Base-by-base conservation (phyloP, 2,329 filamentous ascomycete genomes). In the Lomentospora prolificans region DNA sequence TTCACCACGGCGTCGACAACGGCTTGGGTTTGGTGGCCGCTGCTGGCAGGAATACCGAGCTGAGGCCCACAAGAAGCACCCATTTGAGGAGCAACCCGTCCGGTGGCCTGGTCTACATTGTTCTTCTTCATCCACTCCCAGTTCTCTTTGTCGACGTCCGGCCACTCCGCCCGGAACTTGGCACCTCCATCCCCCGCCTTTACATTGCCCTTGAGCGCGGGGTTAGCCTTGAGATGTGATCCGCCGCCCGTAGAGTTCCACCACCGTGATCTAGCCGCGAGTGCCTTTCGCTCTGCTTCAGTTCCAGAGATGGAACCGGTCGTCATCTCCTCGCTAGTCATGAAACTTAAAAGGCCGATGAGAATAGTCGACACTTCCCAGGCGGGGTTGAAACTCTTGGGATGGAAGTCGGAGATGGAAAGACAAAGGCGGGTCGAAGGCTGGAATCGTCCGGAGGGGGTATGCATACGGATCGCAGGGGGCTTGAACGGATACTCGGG, bases 271-370 rank as follows among this genome's bases (percentile, higher is more conserved):
- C 88, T 80, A 24, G 80, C 78, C 0, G 94, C 90, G 52, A 90
- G 82, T 64, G 86, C 80, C 68, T 83, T 86, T 59, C 92, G 82
- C 75, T 97, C 91, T 3, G 80, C 75, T 52, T 89, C 81, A 0
- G 82, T 86, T 17, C 85, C 89, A 4, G 86, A 85, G 28, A 99
- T 82, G 28, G 86, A 91, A 2, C 94, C 94, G 0, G 94, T 97
- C 0, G 94, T 99, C 87, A 97, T 96, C 74, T 99, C 94, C 67
- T 99, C 92, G 61, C 89, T 90, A 2, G 92, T 97, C 94, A 99
- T 99, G 72, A 99, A 99, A 39, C 88, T 95, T 60, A 97, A 76
- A 27, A 99, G 80, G 8, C 94, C 94, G 56, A 95, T 95, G 14
- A 99, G 76, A 61, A 99, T 99, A 0, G 94, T 99, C 55, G 87